phyloP scores from a whole-genome alignment of 2,329 filamentous ascomycete species.

The Pestalotiopsis sp. region DNA sequence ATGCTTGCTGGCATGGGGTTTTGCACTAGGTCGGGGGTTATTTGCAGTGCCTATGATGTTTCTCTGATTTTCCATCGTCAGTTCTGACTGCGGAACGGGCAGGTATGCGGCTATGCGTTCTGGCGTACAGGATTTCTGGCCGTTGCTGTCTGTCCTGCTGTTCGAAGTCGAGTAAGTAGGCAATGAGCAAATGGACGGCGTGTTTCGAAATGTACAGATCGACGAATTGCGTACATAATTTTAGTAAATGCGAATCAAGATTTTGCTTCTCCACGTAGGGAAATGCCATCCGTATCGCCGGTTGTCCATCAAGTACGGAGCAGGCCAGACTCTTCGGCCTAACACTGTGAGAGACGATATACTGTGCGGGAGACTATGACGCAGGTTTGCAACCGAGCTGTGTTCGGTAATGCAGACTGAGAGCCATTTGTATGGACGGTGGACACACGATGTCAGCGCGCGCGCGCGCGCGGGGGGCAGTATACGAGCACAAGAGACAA shows the following conservation, averaged over 20 bases:
- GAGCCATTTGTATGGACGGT: background rate
- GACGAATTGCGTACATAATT: background rate
- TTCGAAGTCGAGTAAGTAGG: background rate
- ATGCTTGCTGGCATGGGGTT: background rate
- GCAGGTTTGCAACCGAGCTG: background rate
- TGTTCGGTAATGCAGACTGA: background rate
- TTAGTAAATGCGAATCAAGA: background rate
- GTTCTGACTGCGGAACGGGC: background rate
- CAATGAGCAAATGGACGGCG: background rate
- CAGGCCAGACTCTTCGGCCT: background rate
- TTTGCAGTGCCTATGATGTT: background rate
- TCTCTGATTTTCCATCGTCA: background rate
- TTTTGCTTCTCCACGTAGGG: background rate
- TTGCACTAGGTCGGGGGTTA: background rate
- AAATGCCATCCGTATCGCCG: background rate
- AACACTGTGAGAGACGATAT: background rate
- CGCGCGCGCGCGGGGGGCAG: background rate
- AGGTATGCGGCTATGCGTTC: too few relatives aligned
- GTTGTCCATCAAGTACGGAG: background rate
- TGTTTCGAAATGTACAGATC: background rate
- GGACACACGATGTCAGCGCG: background rate
- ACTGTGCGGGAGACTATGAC: background rate
- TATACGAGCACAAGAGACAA: background rate
- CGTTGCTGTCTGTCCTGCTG: too few relatives aligned
- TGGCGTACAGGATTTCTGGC: too few relatives aligned